Evolutionary conservation across 306 rosid genomes (phyloP).

Genomic region (Sicyos baderoa): DNA sequence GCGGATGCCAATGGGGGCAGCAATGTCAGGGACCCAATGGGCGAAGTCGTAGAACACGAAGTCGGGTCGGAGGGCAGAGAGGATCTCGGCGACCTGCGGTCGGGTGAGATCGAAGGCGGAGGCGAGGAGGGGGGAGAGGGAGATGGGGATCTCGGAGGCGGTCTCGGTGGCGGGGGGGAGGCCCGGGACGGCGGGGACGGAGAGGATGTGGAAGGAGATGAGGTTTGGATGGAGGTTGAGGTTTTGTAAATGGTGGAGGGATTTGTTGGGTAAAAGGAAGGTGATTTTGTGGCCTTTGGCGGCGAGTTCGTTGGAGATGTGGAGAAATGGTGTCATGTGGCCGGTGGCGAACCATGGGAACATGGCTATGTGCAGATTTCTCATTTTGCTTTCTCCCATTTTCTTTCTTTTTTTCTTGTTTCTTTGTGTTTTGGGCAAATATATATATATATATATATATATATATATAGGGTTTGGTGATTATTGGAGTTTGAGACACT

Average conservation of each 20-base stretch:
- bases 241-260: slow-evolving; percentile 20
- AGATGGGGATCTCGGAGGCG: slow-evolving; percentile 32
- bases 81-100: slow-evolving; percentile 16
- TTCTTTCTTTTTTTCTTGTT: background rate
- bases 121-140: slow-evolving; percentile 16
- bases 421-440: too few species aligned
- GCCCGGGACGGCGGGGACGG: slow-evolving; percentile 32
- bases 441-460: too few species aligned
- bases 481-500: too few species aligned
- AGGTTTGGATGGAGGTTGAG: slow-evolving; percentile 30
- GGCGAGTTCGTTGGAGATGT: slow-evolving; percentile 46
- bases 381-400: background rate
- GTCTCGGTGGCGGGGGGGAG: slow-evolving; percentile 38
- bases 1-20: slow-evolving; percentile 21
- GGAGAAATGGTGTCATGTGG: slow-evolving; percentile 46
- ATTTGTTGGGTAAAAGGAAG: slow-evolving; percentile 33
- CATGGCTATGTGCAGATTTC: slow-evolving; percentile 32
- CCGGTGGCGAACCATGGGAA: slow-evolving; percentile 53
- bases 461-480: too few species aligned
- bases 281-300: slow-evolving; percentile 33
- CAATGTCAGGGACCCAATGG: slow-evolving; percentile 32
- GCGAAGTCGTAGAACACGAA: slow-evolving; percentile 35
- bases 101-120: slow-evolving; percentile 33
- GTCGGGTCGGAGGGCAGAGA: slow-evolving; percentile 24
- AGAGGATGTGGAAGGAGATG: slow-evolving; percentile 26